Base-by-base conservation (phyloP, 2,329 filamentous ascomycete species). In the Whalleya microplaca region DNA sequence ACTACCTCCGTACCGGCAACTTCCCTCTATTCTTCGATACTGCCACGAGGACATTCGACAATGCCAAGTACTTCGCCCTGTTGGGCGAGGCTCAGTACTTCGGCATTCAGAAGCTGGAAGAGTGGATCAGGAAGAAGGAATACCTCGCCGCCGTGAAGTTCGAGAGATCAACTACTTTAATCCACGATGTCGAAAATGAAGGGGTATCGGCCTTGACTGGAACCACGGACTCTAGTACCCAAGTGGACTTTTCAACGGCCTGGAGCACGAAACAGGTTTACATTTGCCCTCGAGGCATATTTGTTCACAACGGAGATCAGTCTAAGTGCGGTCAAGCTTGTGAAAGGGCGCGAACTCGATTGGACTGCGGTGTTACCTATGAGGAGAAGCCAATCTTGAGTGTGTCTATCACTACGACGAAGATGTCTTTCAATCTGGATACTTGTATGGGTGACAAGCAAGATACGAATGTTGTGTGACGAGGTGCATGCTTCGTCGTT, bases 241-340 rank as follows among this genome's bases (percentile, higher is more conserved):
- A 9, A 4, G 23, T 27, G 9, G 46, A 57, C 8, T 40, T 61
- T n/a, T 45, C 53, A 1, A 41, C 41, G 40, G 16, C 48, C 2
- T 59, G 65, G 63, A 51, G 21, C 19, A 74, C 68, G 1, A 74
- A 74, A 55, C 76, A 74, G 62, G 72, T 78, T 1, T 80, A 78
- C 58, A 67, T 79, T 8, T 72, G 70, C 45, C 70, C 71, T 7
- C 61, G 64, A 8, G 41, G 44, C 20, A 64, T 71, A 21, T 0
- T 0, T 2, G 55, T 45, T 3, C 69, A 72, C 44, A 57, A 44
- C 21, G 68, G 65, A 2, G 47, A 64, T 9, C 59, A 55, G 2
- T 21, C 20, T 2, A 41, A 14, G 7, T 71, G 70, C 51, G 64
- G 51, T 1, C 40, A 43, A 12, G 53, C 43, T 14, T 59, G 55